Percentiles rank a stretch among this genome's conserved stretches.
These are phyloP conservation scores for Cyclotella choctawhatcheeana DNA, from an alignment of 108 stramenopile genomes.

Conservation along the genomic window DNA sequence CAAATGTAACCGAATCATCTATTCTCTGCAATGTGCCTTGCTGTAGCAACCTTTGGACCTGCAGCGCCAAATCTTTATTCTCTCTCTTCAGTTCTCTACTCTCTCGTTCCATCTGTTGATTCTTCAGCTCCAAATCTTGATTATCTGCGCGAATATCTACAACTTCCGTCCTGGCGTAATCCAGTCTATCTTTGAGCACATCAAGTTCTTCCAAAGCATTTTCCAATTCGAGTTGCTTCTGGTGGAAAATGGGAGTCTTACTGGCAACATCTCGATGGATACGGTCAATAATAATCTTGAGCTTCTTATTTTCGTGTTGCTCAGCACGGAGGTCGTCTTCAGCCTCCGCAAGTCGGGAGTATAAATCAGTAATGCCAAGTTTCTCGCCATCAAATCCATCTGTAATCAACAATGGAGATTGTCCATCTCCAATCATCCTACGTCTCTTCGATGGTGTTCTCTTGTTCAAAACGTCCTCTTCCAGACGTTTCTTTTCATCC, in stretches of 20 bases:
- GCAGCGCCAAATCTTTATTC: constrained; percentile 76
- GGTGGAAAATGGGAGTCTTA: constrained; percentile 80
- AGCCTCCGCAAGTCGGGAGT: constrained; percentile 65
- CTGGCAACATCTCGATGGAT: constrained; percentile 74
- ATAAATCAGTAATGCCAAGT: constrained; percentile 72
- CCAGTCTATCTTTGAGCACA: constrained; percentile 62
- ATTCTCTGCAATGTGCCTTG: constrained; percentile 12
- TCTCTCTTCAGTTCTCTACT: constrained; percentile 60
- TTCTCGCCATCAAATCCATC: constrained; percentile 59
- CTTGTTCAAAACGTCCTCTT: constrained; percentile 44
- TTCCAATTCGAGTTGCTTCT: constrained; percentile 76
- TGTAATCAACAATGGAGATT: constrained; percentile 23
- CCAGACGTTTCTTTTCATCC: constrained; percentile 36
- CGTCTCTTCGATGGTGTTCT: constrained; percentile 20
- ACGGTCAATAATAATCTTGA: constrained; percentile 65
- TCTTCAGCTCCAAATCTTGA: constrained; percentile 59
- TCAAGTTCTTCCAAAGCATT: constrained; percentile 71
- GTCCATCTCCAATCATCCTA: constrained; percentile 23
- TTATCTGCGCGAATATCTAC: constrained; percentile 57
- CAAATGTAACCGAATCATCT: constrained; percentile 47
- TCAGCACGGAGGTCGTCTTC: constrained; percentile 73
- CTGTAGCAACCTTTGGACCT: constrained; percentile 82
- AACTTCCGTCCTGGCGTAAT: constrained; percentile 72
- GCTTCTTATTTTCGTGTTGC: constrained; percentile 57
- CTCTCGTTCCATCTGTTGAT: constrained; percentile 49